Evolutionary conservation across 2,329 filamentous ascomycete species (phyloP), one percentile per base, ranked within the genome.

Genomic region (Cladophialophora psammophila): DNA sequence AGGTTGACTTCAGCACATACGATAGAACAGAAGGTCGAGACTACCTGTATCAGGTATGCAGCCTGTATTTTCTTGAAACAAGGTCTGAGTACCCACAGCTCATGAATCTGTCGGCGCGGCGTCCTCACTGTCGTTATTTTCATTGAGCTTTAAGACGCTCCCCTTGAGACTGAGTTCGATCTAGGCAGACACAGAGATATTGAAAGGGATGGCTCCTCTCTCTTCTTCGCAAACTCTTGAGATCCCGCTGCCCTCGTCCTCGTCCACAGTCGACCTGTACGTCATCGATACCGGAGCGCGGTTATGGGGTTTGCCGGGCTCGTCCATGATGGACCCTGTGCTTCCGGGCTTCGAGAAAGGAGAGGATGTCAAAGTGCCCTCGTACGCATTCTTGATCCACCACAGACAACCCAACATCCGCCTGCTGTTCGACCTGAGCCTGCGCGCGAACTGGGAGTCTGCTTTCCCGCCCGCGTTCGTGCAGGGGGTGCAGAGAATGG

Each of bases 341-440:
- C 53, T 58, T 18, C 50, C 61, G 40, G 61, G 36, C 31, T 63
- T 45, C 54, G 52, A 58, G 40, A 40, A 15, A 38, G 57, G 57
- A 42, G 34, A 18, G 26, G 26, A 26, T 26, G 26, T 26, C 35
- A 35, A 58, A 6, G 52, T 54, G 42, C 53, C 61, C 18, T 63
- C 60, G 4, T 66, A 58, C 38, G 6, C 34, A 2, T 86, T 86
- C 71, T 74, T 85, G 1, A 81, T 86, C 63, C 77, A 82, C 60
- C 82, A 86, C 65, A 67, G 74, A 20, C 54, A 42, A 6, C 72
- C 74, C 62, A 62, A 67, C 7, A 69, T 70, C 10, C 70, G 69
- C 5, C 66, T 79, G 1, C 65, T 79, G 26, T 79, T 78, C 63
- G 78, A 80, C 64, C 71, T 79, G 9, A 76, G 78, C 8, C 60